Evolutionary conservation across 768 basidiomycete species (phyloP), one percentile per base, ranked within the genome.

Genomic region (Amanita exitialis): DNA sequence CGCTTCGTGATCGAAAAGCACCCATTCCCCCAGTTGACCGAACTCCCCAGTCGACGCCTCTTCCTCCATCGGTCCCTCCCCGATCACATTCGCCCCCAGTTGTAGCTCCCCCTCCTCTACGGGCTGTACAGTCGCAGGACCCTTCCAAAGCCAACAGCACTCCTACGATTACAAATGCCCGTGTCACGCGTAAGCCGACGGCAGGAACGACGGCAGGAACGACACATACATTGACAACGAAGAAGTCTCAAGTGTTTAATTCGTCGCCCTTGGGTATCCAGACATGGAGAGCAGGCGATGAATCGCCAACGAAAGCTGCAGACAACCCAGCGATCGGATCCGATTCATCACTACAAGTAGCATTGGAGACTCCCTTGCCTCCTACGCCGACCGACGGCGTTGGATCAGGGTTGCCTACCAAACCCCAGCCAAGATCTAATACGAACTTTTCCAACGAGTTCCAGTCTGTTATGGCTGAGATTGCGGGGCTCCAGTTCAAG

Each of bases 231-330:
- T 50, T 50, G 18, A 50, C 25, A n/a, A 42, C 49, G 35, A 42
- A 44, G 34, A 39, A 21, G 21, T 44, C 50, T 44, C 50, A 51
- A 44, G 50, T 51, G 4, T 37, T 51, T 23, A 51, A 51, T 44
- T 30, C 50, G 10, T 51, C 50, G 10, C 50, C 50, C 6, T 35
- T 51, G 34, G 42, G 20, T 2, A 44, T 15, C 3, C 50, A 51
- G 34, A 43, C 49, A n/a, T 51, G 50, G 50, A 44, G 36, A 36
- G 28, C 50, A 15, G 50, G 30, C 18, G 49, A 51, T 7, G 28
- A 20, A 27, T 27, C 50, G 20, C 38, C 49, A 6, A 15, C 27
- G 20, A 36, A 7, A 6, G 28, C n/a, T 28, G n/a, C 7, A 38
- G 21, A 18, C 16, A 18, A 9, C 6, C 16, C 13, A 38, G 6